Evolutionary conservation across 192 early-diverging fungal species (phyloP).

Genomic region (Glomus cerebriforme): DNA sequence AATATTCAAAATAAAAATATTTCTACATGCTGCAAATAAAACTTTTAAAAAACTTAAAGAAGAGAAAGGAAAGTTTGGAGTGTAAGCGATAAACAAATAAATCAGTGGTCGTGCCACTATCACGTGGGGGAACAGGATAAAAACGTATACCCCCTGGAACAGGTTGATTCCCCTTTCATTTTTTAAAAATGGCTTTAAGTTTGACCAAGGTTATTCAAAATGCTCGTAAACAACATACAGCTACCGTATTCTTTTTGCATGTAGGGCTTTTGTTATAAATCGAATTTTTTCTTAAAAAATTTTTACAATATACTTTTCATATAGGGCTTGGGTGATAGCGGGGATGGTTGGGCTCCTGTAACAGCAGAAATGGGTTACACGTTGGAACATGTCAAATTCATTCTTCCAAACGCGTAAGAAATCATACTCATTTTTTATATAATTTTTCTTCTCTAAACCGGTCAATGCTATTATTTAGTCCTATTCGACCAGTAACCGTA

Average conservation of each 20-base stretch:
- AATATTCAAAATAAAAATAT: too few relatives aligned
- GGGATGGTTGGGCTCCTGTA: slow-evolving; percentile 59
- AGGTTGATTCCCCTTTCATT: too few relatives aligned
- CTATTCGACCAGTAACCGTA: slow-evolving; percentile 65
- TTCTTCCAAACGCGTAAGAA: slow-evolving; percentile 84
- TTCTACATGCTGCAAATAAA: too few relatives aligned
- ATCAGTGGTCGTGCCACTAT: too few relatives aligned
- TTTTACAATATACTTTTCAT: neutral
- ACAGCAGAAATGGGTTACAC: slow-evolving; percentile 52
- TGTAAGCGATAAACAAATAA: too few relatives aligned
- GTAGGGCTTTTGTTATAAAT: neutral
- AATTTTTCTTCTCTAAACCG: neutral
- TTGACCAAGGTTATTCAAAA: slow-evolving; percentile 46
- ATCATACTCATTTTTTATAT: neutral
- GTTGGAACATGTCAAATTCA: slow-evolving; percentile 86
- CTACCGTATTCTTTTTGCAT: slow-evolving; percentile 59
- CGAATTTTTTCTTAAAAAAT: neutral
- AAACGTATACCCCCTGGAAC: too few relatives aligned
- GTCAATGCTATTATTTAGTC: slow-evolving; percentile 36
- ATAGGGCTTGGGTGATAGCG: slow-evolving; percentile 61
- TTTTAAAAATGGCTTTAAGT: neutral
- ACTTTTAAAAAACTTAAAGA: too few relatives aligned
- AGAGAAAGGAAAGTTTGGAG: too few relatives aligned
- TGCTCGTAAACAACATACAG: slow-evolving; percentile 50
- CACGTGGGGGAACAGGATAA: too few relatives aligned